Base-by-base conservation (phyloP, 1,284 basidiomycete genomes). In the Ceratobasidium sp. region DNA sequence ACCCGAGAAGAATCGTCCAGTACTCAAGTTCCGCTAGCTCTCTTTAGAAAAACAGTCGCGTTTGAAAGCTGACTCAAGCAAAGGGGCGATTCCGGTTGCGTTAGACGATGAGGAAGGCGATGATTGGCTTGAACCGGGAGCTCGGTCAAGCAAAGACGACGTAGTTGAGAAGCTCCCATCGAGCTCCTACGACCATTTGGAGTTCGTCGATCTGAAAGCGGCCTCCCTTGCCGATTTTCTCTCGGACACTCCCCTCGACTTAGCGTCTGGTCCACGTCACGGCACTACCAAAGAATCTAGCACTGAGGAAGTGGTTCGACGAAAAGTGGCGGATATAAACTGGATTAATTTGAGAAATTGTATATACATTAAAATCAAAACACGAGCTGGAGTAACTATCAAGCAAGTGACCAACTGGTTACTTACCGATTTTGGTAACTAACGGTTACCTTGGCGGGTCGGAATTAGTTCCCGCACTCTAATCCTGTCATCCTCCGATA, bases 341-440 rank as follows among this genome's bases (percentile, higher is more conserved):
- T 63, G 60, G 60, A 63, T 63, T 63, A 40, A 20, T 20, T 18
- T 20, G 15, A 33, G 18, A 33, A 1, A 18, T 51, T 20, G 18
- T 4, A 40, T 63, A 33, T 63, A 63, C 40, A 63, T 63, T 15
- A 39, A 40, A 18, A 63, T 40, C 15, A 18, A 28, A 39, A 63
- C 10, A 33, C 26, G 6, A 20, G 15, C 26, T 63, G 3, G 28
- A 63, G 60, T 63, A 63, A 63, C 60, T 63, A 39, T 40, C 60
- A 39, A 12, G 7, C 7, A 4, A 7, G 60, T 63, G 39, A 63
- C 28, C 40, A 63, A 63, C 60, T 20, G 26, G 60, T 40, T 39
- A 63, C 60, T 63, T 63, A 63, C 60, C 39, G n/a, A 40, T 63
- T 63, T 13, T 63, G 60, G 60, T 63, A 63, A 63, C 60, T 63